Base-by-base conservation (phyloP, 73 alveolate genomes). In the Paramecium sexaurelia region DNA sequence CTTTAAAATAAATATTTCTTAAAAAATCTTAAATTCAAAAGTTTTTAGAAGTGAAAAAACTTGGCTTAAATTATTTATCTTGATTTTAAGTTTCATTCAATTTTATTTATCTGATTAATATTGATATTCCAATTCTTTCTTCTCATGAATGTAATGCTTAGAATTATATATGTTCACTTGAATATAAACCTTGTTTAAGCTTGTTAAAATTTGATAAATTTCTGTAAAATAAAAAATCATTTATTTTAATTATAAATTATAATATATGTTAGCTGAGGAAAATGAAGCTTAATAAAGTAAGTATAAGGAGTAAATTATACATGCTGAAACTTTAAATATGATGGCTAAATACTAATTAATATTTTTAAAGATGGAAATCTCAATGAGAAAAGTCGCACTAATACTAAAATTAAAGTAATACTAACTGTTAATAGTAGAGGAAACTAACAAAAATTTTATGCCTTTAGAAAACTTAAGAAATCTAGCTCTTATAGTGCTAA, bases 311-410 rank as follows among this genome's bases (percentile, higher is more conserved):
- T 43, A 88, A 47, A 51, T 93, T 7, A 82, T 93, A 32, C 96
- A 93, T 55, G 85, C 92, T 0, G 96, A 93, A 68, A 93, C 96
- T 2, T 66, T 93, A 29, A 91, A 87, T 41, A 93, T 93, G 96
- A 93, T 93, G 96, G 92, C 96, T 22, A 93, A 93, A 57, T 93
- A 93, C 71, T 85, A 93, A 55, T 92, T 93, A 35, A 94, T 93
- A 13, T 93, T 93, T 55, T 87, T 93, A 33, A 91, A 85, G 66
- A 84, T 93, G 95, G 96, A 93, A 47, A 91, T 93, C 29, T 85
- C 84, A 9, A 39, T 66, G 78, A 88, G 87, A 27, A 88, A 88
- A 29, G 55, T 69, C 0, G 90, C 75, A 39, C 35, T 68, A n/a
- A 45, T 35, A 36, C 45, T 88, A 22, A 88, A 88, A 35, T 37